Evolutionary conservation across 768 basidiomycete species (phyloP), one percentile per base, ranked within the genome.

Genomic region (Agaricus subrufescens): DNA sequence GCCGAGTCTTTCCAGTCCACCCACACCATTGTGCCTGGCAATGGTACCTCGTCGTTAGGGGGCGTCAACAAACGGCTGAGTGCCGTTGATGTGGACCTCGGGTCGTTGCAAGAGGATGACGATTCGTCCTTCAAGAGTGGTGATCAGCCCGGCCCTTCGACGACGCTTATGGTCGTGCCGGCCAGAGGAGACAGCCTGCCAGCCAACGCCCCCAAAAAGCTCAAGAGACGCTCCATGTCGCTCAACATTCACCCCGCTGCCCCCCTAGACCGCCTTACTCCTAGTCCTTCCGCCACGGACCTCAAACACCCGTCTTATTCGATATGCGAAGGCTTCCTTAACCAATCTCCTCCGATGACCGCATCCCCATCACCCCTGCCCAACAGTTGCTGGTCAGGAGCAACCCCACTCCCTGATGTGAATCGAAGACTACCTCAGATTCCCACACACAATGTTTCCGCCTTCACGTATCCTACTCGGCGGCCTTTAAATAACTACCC

Each of bases 1-100:
- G 87, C 87, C 8, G 89, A 89, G 58, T 89, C 87, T 0, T 72
- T 89, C 52, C 86, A 88, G 48, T 89, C 87, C 6, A 84, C 76
- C 4, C 78, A 85, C 63, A 91, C 89, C 19, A 72, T 91, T 55
- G 84, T 89, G 3, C 85, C 86, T 8, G 71, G 50, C 9, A 57
- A 54, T 11, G 56, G 58, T 9, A 46, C 56, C 25, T 44, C 60
- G 3, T 43, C 51, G 19, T 48, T 53, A 15, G 58, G 58, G 14
- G 47, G 43, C 10, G 47, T 59, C 37, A 81, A 77, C 66, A 86
- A 82, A 67, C 80, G 89, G 27, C 71, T 85, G 40, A 90, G 88
- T 63, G 82, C 85, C 3, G 74, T 89, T 9, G 88, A 89, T 60
- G 77, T 82, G 3, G 86, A 89, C 58, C 85, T 84, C 65, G 75